phyloP scores from a whole-genome alignment of 768 basidiomycete species.

The Leucocoprinus leucothites region DNA sequence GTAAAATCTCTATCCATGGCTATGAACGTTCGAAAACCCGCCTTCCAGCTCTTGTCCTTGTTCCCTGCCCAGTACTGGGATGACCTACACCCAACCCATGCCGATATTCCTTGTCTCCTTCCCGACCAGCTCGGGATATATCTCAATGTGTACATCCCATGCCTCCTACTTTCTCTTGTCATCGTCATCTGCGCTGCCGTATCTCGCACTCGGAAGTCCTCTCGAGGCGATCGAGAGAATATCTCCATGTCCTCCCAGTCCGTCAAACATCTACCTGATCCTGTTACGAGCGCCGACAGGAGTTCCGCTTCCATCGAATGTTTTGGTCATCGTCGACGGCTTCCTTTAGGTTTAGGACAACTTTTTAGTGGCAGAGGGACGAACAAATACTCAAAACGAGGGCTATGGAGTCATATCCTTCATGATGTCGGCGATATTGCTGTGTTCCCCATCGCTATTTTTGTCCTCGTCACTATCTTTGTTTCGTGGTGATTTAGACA shows the following conservation, averaged over 20 bases:
- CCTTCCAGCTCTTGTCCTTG: constrained; percentile 88
- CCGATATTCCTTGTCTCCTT: constrained; percentile 69
- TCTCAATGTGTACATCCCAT: constrained; percentile 65
- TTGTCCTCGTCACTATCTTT: constrained; percentile 31
- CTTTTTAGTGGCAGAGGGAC: neutral
- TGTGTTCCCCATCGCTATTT: constrained; percentile 37
- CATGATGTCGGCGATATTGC: constrained; percentile 41
- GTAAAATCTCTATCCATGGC: constrained; percentile 90
- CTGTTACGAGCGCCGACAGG: neutral
- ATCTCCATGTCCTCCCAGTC: constrained; percentile 5
- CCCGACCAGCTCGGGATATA: constrained; percentile 86
- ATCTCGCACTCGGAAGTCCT: constrained; percentile 21
- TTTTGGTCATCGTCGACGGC: neutral
- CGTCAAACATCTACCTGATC: constrained; percentile 4
- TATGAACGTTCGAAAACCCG: constrained; percentile 81
- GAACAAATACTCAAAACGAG: neutral
- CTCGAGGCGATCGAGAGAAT: constrained; percentile 14
- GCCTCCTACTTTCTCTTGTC: constrained; percentile 57
- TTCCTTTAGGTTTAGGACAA: constrained; percentile 6
- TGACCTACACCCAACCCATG: constrained; percentile 28
- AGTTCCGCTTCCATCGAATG: constrained; percentile 1
- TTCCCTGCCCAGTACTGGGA: constrained; percentile 21
- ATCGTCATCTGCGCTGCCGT: constrained; percentile 25
- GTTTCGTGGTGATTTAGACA: constrained; percentile 12
- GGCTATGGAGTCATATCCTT: constrained; percentile 28